Evolutionary conservation across 106 monocot genomes (phyloP), one percentile per base, ranked within the genome.

Genomic region (Dendrobium huoshanense): DNA sequence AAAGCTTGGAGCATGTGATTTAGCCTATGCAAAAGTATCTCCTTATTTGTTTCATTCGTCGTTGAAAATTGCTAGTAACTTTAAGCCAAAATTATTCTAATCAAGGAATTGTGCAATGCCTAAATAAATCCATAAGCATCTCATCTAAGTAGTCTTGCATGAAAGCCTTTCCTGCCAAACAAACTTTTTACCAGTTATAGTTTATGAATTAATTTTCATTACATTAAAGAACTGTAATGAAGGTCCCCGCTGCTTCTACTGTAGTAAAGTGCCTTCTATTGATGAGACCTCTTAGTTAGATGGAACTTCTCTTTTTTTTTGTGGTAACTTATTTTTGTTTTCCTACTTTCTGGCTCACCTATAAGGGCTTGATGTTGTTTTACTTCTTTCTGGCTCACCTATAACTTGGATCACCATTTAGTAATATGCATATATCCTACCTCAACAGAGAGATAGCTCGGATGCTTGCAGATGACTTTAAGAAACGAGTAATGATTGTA

Each of bases 401-500:
- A 19, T 3, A 43, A 44, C 74, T 74, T 31, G 41, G 5, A 5
- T 5, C n/a, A n/a, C 0, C 20, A 44, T 74, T 1, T 74, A 64
- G 15, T 74, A 22, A 19, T 41, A 44, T 44, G 42, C 43, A 73
- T 42, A n/a, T 74, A n/a, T 61, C 61, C 58, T 29, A 78, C 17
- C 56, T 78, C 55, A 79, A 27, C 83, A 95, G 92, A 88, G 94
- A 94, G 42, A 92, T 96, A 78, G 89, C 91, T 79, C 81, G 96
- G 55, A 96, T 91, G 75, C 88, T 93, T 75, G 91, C 96, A 20
- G 96, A 94, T 87, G 91, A 96, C 80, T 96, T 89, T 67, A 88
- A 84, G 79, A 96, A 91, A 77, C 72, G 93, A 87, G 96, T 97
- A 19, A 91, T 96, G 85, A 96, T 96, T 83, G 96, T 96, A 78